Evolutionary conservation across 371 early-diverging fungal species (phyloP), one percentile per base, ranked within the genome.

Genomic region (Amoeboaphelidium occidentale): DNA sequence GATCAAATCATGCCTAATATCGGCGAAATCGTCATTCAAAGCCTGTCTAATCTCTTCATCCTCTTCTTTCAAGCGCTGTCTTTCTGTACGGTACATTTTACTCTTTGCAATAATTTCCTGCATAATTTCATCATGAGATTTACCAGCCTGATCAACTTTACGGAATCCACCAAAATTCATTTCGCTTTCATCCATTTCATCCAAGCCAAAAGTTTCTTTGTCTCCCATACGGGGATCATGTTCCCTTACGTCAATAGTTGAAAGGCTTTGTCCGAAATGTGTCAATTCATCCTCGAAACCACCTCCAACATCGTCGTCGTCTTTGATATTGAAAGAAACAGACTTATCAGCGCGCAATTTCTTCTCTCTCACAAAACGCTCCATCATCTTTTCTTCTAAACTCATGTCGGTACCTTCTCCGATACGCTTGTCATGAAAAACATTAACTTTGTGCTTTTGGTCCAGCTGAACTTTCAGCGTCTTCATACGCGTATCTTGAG

Each of bases 91-190:
- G 71, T 91, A 77, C 58, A 74, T 55, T 63, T 96, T 96, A 69
- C 84, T 81, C 67, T 96, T 96, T 26, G 85, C 81, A 48, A 96
- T 93, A 24, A 96, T 65, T 60, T 96, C 93, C 59, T 82, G 79
- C 96, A 93, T 93, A 48, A 96, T 61, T 63, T 96, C 93, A 6
- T 32, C 17, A 17, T 10, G 17, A 24, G 84, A 74, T 61, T 87
- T 90, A 12, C 67, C 70, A 32, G 6, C 17, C 39, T 6, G 39
- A 32, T 32, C 39, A 32, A 10, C 39, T 32, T 32, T 10, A 6
- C 17, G 39, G 57, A 88, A 87, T 26, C 89, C 89, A 58, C 91
- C 91, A 58, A 92, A 91, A 64, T 93, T 89, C 39, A 63, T 55
- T 32, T 65, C 61, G 13, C 66, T 65, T 12, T 90, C 92, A 28